Evolutionary conservation across 345 rosid species (phyloP).

Genomic region (Melaleuca alternifolia): DNA sequence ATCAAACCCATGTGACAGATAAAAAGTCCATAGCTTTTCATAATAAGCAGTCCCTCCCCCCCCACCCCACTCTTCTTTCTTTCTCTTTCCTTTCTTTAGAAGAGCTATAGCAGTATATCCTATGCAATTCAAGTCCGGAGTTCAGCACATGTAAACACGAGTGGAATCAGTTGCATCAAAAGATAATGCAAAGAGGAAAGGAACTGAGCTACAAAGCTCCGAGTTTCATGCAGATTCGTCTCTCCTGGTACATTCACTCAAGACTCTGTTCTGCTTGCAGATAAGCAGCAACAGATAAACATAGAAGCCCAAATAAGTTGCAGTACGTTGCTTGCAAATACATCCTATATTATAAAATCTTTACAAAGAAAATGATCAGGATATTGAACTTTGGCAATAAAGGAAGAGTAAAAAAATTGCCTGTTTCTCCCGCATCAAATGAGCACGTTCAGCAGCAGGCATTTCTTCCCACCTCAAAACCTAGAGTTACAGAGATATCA

Average conservation of each 20-base stretch:
- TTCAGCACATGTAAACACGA: not conserved
- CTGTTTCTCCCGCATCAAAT: constrained; percentile 86
- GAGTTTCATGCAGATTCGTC: not conserved
- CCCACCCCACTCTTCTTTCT: too few relatives aligned
- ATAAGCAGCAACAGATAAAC: not conserved
- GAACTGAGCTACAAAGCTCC: not conserved
- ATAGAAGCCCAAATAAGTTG: not conserved
- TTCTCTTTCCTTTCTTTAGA: not conserved
- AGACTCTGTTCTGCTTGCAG: not conserved
- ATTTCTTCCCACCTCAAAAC: constrained; percentile 84
- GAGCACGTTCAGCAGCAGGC: constrained; percentile 83
- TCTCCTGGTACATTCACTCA: not conserved
- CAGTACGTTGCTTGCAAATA: not conserved
- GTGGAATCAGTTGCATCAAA: not conserved
- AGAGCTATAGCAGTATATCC: not conserved
- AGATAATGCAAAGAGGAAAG: not conserved
- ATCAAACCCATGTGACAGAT: not conserved
- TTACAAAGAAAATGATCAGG: not conserved
- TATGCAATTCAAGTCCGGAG: not conserved
- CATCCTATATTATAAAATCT: not conserved
- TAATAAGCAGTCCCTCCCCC: not conserved
- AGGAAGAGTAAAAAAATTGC: constrained; percentile 11
- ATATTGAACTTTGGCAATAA: not conserved
- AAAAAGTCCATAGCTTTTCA: not conserved
- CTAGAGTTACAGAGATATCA: constrained; percentile 14